Evolutionary conservation across 1,139 yeast species (phyloP).

Genomic region (Komagataea norvegica): DNA sequence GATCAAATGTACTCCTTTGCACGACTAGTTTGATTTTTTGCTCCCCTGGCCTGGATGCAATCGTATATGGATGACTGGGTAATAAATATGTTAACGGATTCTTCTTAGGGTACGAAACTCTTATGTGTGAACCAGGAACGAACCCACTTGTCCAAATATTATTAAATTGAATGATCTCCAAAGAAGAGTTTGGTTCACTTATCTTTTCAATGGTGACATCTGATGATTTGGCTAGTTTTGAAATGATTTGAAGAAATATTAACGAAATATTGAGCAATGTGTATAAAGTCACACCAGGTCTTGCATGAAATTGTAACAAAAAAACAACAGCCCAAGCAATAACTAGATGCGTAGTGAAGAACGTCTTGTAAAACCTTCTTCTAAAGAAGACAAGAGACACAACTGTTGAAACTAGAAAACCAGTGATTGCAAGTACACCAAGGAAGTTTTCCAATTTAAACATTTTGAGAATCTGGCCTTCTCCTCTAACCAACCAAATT

Average conservation of each 20-base stretch:
- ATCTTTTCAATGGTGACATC: slow-evolving; percentile 25
- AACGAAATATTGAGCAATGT: slow-evolving; percentile 45
- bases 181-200: slow-evolving; percentile 28
- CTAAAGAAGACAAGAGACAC: slow-evolving; percentile 59
- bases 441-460: slow-evolving; percentile 47
- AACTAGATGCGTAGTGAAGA: slow-evolving; percentile 64
- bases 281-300: slow-evolving; percentile 61
- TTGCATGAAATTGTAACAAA: slow-evolving; percentile 63
- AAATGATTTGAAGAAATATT: slow-evolving; percentile 39
- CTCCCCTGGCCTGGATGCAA: slow-evolving; percentile 62
- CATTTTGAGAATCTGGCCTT: slow-evolving; percentile 34
- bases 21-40: slow-evolving; percentile 39
- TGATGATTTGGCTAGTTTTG: slow-evolving; percentile 29
- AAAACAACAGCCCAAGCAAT: slow-evolving; percentile 62
- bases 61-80: slow-evolving; percentile 79
- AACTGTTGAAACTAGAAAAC: slow-evolving; percentile 42
- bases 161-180: slow-evolving; percentile 32
- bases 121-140: slow-evolving; percentile 43
- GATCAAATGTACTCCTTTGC: slow-evolving; percentile 47
- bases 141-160: slow-evolving; percentile 27
- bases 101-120: slow-evolving; percentile 34
- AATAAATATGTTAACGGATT: slow-evolving; percentile 38
- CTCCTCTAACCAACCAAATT: slow-evolving; percentile 40
- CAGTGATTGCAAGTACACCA: slow-evolving; percentile 52
- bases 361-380: slow-evolving; percentile 46